Base-by-base conservation (phyloP, 2,329 filamentous ascomycete species). In the Dryadomyces quercivorus region DNA sequence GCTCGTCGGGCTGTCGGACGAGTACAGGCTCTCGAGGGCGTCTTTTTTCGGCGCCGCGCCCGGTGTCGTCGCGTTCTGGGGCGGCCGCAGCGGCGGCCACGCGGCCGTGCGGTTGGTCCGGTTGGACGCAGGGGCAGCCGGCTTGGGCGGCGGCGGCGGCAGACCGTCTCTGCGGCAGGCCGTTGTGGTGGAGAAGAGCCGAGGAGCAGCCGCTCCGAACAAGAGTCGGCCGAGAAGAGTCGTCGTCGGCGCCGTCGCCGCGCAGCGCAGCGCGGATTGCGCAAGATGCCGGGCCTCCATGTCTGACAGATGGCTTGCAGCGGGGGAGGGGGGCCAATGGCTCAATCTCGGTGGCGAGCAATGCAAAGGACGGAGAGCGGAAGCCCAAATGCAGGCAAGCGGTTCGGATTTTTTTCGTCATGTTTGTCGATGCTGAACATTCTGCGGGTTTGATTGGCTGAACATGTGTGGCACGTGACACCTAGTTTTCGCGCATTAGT, bases 1-100 rank as follows among this genome's bases (percentile, higher is more conserved):
- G 34, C 56, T 50, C 1, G 58, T 55, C 26, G 59, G 58, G 44
- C 55, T 57, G 44, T 57, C 56, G 21, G 58, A 52, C 2, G 45
- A 2, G 56, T 60, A 60, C 22, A 56, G 34, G 49, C 53, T 54
- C 20, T 50, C 51, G 44, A 57, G 51, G 16, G 55, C 45, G 46
- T 56, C 47, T 20, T 20, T 36, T 38, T 22, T 18, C 13, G 36
- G 7, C 0, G 36, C 36, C 7, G 36, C 36, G 6, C n/a, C 26
- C 13, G 44, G 2, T 9, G 44, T 26, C 1, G 8, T 16, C n/a
- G 22, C 12, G 10, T 44, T 13, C 20, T 31, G 50, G 2, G 38
- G 16, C 42, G 40, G 43, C 31, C 51, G 51, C 8, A 7, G 43
- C 13, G 43, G 51, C 10, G 51, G 51, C 51, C 51, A 52, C 1